Base-by-base conservation (phyloP, 257 asterid species). In the Cinchona pubescens region DNA sequence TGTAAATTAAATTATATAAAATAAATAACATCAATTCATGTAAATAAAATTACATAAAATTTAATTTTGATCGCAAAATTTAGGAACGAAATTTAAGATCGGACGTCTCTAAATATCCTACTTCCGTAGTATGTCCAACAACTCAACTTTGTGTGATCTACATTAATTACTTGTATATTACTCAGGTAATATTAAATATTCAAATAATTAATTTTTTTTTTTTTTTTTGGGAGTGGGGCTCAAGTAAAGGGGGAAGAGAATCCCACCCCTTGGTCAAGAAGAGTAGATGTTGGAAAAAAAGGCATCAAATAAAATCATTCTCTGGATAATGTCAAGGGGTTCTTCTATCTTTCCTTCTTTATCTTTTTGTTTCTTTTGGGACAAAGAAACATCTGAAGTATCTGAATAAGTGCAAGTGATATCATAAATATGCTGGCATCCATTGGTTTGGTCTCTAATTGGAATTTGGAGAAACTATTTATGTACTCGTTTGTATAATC, bases 351-450 rank as follows among this genome's bases (percentile, higher is more conserved):
- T 25, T 37, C 9, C 74, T 43, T 67, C 67, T 80, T 80, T 80
- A 37, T 60, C 65, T 65, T 79, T 75, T 79, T 81, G 85, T 75
- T 79, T 79, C 82, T 73, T 75, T 67, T 69, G 72, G 81, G 78
- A 68, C 75, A 63, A 67, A 82, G 72, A 55, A 76, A 88, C 76
- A 37, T 70, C 5, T 59, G 75, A 85, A 85, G 84, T 81, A 84
- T 65, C 78, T 72, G 62, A 80, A 64, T 0, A 71, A 12, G 30
- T 56, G 67, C 66, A 75, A 74, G 59, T 61, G 67, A n/a, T n/a
- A n/a, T n/a, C 25, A 59, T 11, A n/a, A 14, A 66, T n/a, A 58
- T 74, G 66, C 72, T 62, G 78, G 81, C 49, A n/a, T n/a, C n/a
- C n/a, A 76, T 81, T 74, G 3, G 7, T 58, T 30, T 72, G 15